Evolutionary conservation across 108 stramenopile species (phyloP).

Genomic region (Cyclotella sp.): DNA sequence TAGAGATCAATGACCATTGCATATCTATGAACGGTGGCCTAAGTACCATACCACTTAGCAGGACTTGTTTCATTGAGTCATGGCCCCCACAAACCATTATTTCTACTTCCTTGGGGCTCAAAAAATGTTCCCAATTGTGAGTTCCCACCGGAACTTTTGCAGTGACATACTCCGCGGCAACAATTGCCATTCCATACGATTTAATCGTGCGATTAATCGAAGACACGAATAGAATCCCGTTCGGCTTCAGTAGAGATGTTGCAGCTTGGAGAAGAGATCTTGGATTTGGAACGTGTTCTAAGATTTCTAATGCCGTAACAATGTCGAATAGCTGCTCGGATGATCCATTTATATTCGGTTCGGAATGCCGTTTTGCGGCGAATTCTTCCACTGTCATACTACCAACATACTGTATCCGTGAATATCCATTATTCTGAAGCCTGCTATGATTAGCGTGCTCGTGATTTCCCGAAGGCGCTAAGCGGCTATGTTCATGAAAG

Average conservation of each 20-base stretch:
- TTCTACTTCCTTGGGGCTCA: conserved; percentile 73
- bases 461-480: not conserved
- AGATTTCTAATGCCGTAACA: conserved; percentile 90
- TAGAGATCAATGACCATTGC: conserved; percentile 72
- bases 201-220: conserved; percentile 92
- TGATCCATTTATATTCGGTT: conserved; percentile 19
- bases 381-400: conserved; percentile 75
- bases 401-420: conserved; percentile 68
- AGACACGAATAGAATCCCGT: conserved; percentile 87
- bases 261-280: conserved; percentile 67
- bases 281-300: conserved; percentile 90
- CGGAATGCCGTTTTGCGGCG: conserved; percentile 37
- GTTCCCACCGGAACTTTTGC: conserved; percentile 91
- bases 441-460: not conserved
- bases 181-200: conserved; percentile 82
- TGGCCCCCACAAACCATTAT: conserved; percentile 32
- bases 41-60: conserved; percentile 64
- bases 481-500: conserved; percentile 24
- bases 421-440: conserved; percentile 22
- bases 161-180: conserved; percentile 92
- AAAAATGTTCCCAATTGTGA: conserved; percentile 90
- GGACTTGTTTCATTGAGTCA: conserved; percentile 43
- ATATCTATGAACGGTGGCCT: conserved; percentile 63
- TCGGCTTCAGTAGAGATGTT: conserved; percentile 70
- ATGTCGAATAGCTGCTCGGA: conserved; percentile 62